phyloP scores from a whole-genome alignment of 2,329 filamentous ascomycete species.

The Sordariomycetes sp. region DNA sequence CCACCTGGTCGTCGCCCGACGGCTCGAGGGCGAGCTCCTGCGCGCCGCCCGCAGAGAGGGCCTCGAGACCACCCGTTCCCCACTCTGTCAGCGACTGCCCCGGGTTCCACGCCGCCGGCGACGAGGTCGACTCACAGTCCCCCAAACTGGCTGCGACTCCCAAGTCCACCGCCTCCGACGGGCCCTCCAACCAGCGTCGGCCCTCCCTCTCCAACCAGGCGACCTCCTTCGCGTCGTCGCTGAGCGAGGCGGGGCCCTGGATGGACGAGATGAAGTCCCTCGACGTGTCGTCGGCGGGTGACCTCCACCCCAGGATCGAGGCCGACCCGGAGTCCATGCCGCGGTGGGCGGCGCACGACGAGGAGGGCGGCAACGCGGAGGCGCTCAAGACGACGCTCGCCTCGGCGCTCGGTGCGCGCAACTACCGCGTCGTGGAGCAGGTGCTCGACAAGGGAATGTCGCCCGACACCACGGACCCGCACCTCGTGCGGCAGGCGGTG shows the following conservation, averaged over 20 bases:
- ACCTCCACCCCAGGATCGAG: conserved; percentile 33
- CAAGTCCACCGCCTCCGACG: not conserved
- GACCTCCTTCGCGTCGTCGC: not conserved
- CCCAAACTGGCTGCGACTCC: not conserved
- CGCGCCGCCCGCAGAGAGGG: not conserved
- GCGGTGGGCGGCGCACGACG: conserved; percentile 30
- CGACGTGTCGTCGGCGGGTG: conserved; percentile 26
- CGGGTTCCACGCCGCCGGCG: not conserved
- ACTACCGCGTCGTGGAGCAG: conserved; percentile 45
- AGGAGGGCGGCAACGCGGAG: conserved; percentile 24
- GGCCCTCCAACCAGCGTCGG: not conserved
- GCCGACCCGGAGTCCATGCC: conserved; percentile 40
- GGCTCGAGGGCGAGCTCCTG: not conserved
- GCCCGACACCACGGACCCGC: conserved; percentile 32
- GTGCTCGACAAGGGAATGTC: conserved; percentile 47
- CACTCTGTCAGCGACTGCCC: not conserved
- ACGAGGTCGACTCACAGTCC: not conserved
- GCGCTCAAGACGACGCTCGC: conserved; percentile 34
- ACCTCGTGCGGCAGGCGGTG: conserved; percentile 43
- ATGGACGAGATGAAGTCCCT: conserved; percentile 22
- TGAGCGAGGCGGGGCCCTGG: not conserved
- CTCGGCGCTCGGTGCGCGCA: conserved; percentile 43
- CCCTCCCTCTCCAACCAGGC: not conserved
- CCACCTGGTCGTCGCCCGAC: not conserved
- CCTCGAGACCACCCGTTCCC: not conserved